These are phyloP conservation scores for Fraxinus platypoda DNA, from an alignment of 305 asterid genomes.

Conservation along the genomic window DNA sequence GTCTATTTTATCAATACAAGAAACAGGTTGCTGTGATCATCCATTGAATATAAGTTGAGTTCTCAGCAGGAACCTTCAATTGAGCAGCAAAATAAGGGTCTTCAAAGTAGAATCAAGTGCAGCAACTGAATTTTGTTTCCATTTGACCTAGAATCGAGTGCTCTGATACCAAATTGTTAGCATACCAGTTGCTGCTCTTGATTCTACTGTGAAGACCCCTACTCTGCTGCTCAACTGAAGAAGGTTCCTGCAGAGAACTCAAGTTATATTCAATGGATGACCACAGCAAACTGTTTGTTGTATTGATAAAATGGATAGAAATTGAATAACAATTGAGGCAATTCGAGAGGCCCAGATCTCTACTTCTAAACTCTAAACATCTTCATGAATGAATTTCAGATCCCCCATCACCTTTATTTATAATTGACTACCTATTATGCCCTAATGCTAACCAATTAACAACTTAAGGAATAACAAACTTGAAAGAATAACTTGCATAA, in stretches of 20 bases:
- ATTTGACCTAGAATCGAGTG: not conserved
- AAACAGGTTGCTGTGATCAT: too few species aligned
- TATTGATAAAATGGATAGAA: not conserved
- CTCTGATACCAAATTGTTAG: not conserved
- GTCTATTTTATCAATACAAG: too few species aligned
- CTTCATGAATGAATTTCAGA: not conserved
- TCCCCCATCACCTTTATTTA: not conserved
- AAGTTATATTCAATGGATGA: not conserved
- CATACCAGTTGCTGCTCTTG: not conserved
- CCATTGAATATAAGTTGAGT: too few species aligned
- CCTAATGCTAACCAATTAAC: not conserved
- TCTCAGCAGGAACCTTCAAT: too few species aligned
- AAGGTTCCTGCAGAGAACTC: not conserved
- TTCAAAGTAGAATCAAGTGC: not conserved
- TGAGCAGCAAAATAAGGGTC: too few species aligned
- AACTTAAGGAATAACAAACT: not conserved
- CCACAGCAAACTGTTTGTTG: not conserved
- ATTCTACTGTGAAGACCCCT: not conserved
- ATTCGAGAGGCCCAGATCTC: not conserved
- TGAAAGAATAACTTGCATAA: not conserved
- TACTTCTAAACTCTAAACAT: not conserved
- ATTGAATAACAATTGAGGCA: not conserved
- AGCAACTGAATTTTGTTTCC: not conserved
- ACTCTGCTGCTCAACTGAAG: not conserved
- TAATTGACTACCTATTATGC: not conserved